These are phyloP conservation scores for Pichia sp. DNA, from an alignment of 1,139 yeast species.

Conservation along the genomic window DNA sequence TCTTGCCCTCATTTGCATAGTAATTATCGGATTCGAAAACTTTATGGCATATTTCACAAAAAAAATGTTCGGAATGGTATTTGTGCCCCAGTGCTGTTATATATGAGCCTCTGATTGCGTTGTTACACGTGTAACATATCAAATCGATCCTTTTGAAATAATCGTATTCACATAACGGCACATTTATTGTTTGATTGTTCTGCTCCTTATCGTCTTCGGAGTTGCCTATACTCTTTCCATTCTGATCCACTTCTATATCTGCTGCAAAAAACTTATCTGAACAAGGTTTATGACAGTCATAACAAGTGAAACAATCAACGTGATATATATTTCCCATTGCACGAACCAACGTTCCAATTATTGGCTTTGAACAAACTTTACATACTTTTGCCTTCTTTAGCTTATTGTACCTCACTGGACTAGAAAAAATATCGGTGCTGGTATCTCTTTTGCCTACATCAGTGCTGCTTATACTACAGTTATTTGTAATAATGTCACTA, in stretches of 20 bases:
- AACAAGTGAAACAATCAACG: constrained; percentile 81
- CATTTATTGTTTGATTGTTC: constrained; percentile 34
- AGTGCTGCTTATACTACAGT: neutral
- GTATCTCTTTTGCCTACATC: neutral
- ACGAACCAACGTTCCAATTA: constrained; percentile 78
- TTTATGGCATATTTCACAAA: constrained; percentile 81
- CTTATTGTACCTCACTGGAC: constrained; percentile 8
- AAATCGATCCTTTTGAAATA: constrained; percentile 81
- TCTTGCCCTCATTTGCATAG: constrained; percentile 78
- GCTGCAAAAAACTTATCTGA: constrained; percentile 67
- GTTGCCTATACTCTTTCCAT: neutral
- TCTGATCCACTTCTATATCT: constrained; percentile 28
- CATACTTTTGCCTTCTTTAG: constrained; percentile 37
- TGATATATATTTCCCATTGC: constrained; percentile 80
- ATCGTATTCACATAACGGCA: constrained; percentile 89
- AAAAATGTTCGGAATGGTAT: constrained; percentile 93
- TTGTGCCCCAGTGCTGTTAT: constrained; percentile 90
- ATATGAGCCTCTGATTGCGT: constrained; percentile 86
- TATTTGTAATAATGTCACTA: neutral
- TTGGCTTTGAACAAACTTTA: constrained; percentile 58
- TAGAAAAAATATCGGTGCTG: constrained; percentile 3
- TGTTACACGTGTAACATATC: constrained; percentile 78
- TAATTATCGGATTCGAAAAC: constrained; percentile 93
- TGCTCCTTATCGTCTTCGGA: constrained; percentile 10
- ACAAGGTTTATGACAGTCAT: constrained; percentile 75